Evolutionary conservation across 148 eudicot species (phyloP).

Genomic region (Diospyros kaki): DNA sequence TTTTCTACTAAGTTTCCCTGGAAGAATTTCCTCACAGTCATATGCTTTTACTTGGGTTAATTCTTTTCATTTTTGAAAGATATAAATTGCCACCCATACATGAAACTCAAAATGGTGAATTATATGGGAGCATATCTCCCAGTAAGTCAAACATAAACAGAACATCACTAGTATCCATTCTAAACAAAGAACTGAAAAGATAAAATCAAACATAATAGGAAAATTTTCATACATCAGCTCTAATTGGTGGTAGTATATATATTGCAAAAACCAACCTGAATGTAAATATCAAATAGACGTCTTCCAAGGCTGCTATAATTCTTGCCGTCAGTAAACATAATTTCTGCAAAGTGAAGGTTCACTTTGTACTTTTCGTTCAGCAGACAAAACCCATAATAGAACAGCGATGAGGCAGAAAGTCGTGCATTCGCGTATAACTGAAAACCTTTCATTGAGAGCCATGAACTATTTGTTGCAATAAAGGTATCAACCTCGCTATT

Average conservation of each 20-base stretch:
- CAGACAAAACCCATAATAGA: neutral
- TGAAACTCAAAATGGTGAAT: no score
- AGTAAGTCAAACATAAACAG: no score
- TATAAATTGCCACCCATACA: no score
- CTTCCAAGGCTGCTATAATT: neutral
- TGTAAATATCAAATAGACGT: no score
- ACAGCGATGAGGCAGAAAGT: constrained; percentile 28
- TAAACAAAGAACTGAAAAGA: no score
- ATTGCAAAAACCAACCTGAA: no score
- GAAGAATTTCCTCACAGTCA: neutral
- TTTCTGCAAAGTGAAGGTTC: constrained; percentile 20
- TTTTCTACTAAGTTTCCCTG: constrained; percentile 25
- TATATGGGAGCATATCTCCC: no score
- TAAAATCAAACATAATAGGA: no score
- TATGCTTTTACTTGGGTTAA: neutral
- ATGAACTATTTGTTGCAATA: constrained; percentile 4
- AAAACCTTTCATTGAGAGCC: constrained; percentile 2
- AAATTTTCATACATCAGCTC: no score
- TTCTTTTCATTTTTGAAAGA: no score
- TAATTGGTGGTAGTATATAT: no score
- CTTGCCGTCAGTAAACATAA: constrained; percentile 23
- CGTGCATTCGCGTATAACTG: constrained; percentile 29
- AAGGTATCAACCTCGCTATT: neutral
- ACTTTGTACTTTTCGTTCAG: constrained; percentile 28
- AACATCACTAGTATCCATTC: neutral